Base-by-base conservation (phyloP, 306 rosid genomes). In the Trifolium repens region DNA sequence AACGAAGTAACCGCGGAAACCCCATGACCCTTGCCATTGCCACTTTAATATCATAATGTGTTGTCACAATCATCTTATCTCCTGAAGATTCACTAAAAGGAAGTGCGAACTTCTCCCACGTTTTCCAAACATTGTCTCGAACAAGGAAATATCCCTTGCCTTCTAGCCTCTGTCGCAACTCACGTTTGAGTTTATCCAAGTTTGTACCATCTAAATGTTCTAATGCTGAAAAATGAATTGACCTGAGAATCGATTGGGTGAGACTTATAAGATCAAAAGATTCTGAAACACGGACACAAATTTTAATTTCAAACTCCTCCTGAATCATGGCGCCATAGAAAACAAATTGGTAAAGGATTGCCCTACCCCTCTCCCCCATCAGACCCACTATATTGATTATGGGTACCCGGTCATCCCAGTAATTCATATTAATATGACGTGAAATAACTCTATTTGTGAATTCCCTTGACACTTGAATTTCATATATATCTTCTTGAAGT, bases 301-400 rank as follows among this genome's bases (percentile, higher is more conserved):
- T 54, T 19, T 12, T 66, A 42, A 66, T 11, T 6, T 66, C 53
- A 12, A 42, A 22, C 1, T 2, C 1, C 53, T 65, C 32, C n/a
- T 9, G 2, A 1, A 65, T 13, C 70, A 0, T 65, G 1, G 10
- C 2, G 2, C 40, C 71, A 40, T 40, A 40, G 71, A 9, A 65
- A 2, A 65, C 71, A 26, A 78, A 58, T 46, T 62, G 72, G 8
- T 49, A 57, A 61, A 78, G 67, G 8, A 73, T 71, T 13, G 78
- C 71, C 40, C 71, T 78, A 17, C 82, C 70, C 16, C 40, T 65
- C 70, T 52, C 70, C 5, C 70, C 70, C 5, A n/a, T 15, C 3
- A 65, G 27, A 17, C 70, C 70, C 1, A 65, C 70, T 40, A 78
- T 40, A 7, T 54, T 67, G 10, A 19, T 42, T 7, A 67, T 2